phyloP scores from a whole-genome alignment of 345 rosid genomes.

The Melaleuca quinquenervia region DNA sequence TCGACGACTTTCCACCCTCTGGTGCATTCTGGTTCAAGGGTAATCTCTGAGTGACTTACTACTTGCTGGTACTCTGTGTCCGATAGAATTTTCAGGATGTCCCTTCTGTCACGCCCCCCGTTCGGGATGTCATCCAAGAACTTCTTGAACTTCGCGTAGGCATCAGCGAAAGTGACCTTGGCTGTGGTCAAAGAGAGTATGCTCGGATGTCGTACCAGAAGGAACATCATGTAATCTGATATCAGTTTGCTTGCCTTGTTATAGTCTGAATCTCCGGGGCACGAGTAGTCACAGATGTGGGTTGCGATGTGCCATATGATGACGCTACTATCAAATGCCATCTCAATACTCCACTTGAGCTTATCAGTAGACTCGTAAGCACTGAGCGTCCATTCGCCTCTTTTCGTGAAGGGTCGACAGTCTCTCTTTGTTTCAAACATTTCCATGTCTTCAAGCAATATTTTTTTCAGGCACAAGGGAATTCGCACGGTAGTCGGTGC shows the following conservation, averaged over 20 bases:
- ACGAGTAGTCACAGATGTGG: not conserved
- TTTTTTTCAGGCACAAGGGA: not conserved
- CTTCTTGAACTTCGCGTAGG: not conserved
- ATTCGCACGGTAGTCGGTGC: not conserved
- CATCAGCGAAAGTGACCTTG: not conserved
- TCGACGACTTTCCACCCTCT: not conserved
- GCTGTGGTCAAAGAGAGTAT: not conserved
- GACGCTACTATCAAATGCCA: slow-evolving; percentile 10
- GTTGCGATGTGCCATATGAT: slow-evolving; percentile 21
- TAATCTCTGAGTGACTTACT: not conserved
- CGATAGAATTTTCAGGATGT: not conserved
- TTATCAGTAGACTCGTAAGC: not conserved
- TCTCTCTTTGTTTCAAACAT: not conserved
- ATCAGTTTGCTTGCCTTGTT: not conserved
- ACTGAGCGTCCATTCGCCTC: slow-evolving; percentile 7
- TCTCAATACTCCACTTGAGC: slow-evolving; percentile 3
- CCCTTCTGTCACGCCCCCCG: too few relatives aligned
- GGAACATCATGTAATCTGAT: slow-evolving; percentile 13
- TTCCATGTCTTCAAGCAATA: not conserved
- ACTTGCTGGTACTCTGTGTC: accelerated
- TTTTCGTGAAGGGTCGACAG: not conserved
- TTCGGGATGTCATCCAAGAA: not conserved
- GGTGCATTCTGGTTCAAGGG: not conserved
- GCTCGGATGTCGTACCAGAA: not conserved
- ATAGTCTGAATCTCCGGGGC: not conserved